These are phyloP conservation scores for Coelastrella sp. DNA, from an alignment of 139 green algal species.

Conservation along the genomic window DNA sequence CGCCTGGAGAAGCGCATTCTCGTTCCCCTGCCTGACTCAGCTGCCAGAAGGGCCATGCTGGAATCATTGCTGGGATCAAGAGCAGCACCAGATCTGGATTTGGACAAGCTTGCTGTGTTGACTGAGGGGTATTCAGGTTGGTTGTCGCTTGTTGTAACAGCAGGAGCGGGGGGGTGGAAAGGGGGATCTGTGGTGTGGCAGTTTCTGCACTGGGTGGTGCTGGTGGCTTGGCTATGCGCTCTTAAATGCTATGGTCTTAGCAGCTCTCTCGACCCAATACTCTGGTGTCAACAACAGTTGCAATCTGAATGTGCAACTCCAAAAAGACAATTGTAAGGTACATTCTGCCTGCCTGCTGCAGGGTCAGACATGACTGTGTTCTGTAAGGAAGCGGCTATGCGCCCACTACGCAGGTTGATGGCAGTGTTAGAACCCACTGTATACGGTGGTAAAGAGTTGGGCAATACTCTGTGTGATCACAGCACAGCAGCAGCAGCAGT, in stretches of 20 bases:
- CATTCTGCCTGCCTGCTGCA: not conserved
- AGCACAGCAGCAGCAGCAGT: not conserved
- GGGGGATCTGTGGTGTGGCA: too few relatives aligned
- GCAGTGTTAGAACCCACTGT: conserved; percentile 56
- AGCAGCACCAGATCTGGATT: conserved; percentile 45
- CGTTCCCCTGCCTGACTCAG: conserved; percentile 85
- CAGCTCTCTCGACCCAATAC: too few relatives aligned
- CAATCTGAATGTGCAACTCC: too few relatives aligned
- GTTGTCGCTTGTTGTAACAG: not conserved
- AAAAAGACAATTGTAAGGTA: not conserved
- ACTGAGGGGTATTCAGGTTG: conserved; percentile 63
- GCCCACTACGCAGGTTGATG: conserved; percentile 69
- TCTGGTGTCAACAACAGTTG: too few relatives aligned
- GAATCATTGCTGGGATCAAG: conserved; percentile 55
- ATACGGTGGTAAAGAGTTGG: too few relatives aligned
- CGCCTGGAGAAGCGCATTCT: conserved; percentile 96
- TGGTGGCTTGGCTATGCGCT: too few relatives aligned
- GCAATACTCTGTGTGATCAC: too few relatives aligned
- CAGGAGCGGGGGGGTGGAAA: too few relatives aligned
- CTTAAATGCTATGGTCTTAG: too few relatives aligned
- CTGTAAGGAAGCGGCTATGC: conserved; percentile 76
- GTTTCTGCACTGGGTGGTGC: too few relatives aligned
- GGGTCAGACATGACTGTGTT: conserved; percentile 67
- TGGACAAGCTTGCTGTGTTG: conserved; percentile 45
- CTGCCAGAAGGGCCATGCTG: conserved; percentile 83